phyloP scores from a whole-genome alignment of 495 filamentous ascomycete genomes.

The Penicillium parvum region DNA sequence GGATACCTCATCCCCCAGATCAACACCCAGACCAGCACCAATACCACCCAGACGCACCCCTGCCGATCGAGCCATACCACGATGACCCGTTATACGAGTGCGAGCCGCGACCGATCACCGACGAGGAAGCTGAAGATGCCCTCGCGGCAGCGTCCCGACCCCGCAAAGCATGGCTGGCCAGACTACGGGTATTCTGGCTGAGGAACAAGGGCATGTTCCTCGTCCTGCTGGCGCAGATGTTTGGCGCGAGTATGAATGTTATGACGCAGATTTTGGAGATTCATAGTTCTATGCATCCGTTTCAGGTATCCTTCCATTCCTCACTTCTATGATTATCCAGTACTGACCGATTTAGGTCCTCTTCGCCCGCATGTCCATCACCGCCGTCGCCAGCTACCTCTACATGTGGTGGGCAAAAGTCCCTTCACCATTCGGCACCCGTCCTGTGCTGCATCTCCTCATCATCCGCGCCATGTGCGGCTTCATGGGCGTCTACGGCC shows the following conservation, averaged over 20 bases:
- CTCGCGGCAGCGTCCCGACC: slow-evolving; percentile 8
- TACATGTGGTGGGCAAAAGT: slow-evolving; percentile 74
- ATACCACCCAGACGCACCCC: slow-evolving; percentile 24
- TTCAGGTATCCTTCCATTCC: slow-evolving; percentile 55
- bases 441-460: slow-evolving; percentile 61
- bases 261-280: slow-evolving; percentile 74
- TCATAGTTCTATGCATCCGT: slow-evolving; percentile 71
- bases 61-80: slow-evolving; percentile 12
- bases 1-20: background rate
- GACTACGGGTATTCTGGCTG: slow-evolving; percentile 32
- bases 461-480: slow-evolving; percentile 66
- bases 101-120: slow-evolving; percentile 20
- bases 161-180: slow-evolving; percentile 25
- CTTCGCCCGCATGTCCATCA: slow-evolving; percentile 80
- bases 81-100: slow-evolving; percentile 16
- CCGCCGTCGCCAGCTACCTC: slow-evolving; percentile 55
- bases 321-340: background rate
- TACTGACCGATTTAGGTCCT: slow-evolving; percentile 53
- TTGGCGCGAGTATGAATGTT: slow-evolving; percentile 86
- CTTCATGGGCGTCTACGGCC: slow-evolving; percentile 80
- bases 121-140: slow-evolving; percentile 4
- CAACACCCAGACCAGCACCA: slow-evolving; percentile 1
- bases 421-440: slow-evolving; percentile 65
- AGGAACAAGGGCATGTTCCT: slow-evolving; percentile 71
- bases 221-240: slow-evolving; percentile 74